These are phyloP conservation scores for Exsudoporus frostii DNA, from an alignment of 768 basidiomycete species.

Conservation along the genomic window DNA sequence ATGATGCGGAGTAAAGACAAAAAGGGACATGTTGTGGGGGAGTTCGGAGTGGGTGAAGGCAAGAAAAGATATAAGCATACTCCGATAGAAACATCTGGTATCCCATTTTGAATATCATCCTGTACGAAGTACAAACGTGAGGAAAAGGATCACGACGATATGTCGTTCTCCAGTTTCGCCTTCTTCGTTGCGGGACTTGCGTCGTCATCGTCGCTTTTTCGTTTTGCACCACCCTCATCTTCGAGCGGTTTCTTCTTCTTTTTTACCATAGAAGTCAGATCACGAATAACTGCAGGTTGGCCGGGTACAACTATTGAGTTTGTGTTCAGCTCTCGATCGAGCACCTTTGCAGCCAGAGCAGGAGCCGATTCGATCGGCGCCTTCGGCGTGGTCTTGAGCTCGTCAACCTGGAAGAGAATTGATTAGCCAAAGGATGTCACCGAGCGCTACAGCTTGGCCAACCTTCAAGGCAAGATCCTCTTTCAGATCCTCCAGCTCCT, in stretches of 20 bases:
- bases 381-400: constrained; percentile 78
- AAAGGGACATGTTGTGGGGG: constrained; percentile 80
- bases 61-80: constrained; percentile 74
- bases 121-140: background rate
- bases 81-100: constrained; percentile 18
- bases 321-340: constrained; percentile 68
- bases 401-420: constrained; percentile 68
- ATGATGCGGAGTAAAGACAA: constrained; percentile 74
- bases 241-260: constrained; percentile 68
- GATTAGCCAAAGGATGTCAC: background rate
- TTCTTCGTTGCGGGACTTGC: constrained; percentile 56
- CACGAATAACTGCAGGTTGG: constrained; percentile 57
- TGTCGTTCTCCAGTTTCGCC: constrained; percentile 48
- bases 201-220: constrained; percentile 66
- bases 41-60: constrained; percentile 70
- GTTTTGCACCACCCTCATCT: constrained; percentile 47
- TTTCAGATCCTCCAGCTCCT: constrained; percentile 71
- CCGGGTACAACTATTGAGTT: constrained; percentile 33
- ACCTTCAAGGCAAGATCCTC: constrained; percentile 88
- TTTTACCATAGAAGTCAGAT: constrained; percentile 79
- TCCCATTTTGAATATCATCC: constrained; percentile 23
- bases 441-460: background rate
- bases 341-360: constrained; percentile 63
- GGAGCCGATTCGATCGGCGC: constrained; percentile 60
- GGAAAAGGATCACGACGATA: constrained; percentile 17